Evolutionary conservation across 2,329 filamentous ascomycete species (phyloP).

Genomic region (Trichoderma citrinoviride): DNA sequence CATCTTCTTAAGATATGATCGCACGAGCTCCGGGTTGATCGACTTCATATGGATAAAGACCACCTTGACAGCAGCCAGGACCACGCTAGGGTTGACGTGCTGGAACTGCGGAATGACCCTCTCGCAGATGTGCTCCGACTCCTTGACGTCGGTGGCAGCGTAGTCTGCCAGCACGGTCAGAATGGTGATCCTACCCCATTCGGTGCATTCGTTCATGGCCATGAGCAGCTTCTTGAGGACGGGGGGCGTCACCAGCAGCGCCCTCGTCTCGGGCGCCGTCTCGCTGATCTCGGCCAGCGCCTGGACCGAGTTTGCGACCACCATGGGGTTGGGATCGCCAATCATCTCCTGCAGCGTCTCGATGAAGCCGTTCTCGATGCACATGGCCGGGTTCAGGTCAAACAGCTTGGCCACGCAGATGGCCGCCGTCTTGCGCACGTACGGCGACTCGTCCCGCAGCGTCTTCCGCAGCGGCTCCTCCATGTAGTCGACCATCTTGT

Average conservation of each 20-base stretch:
- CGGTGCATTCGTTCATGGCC: conserved; percentile 95
- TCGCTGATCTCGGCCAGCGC: conserved; percentile 90
- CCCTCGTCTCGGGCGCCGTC: conserved; percentile 84
- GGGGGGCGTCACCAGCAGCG: conserved; percentile 75
- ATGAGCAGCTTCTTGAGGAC: conserved; percentile 94
- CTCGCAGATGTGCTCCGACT: conserved; percentile 97
- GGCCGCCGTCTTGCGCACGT: conserved; percentile 95
- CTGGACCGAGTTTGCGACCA: conserved; percentile 95
- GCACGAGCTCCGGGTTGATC: conserved; percentile 72
- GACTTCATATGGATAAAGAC: conserved; percentile 95
- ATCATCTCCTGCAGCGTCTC: conserved; percentile 94
- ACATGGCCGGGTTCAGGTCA: conserved; percentile 88
- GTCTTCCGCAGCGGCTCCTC: conserved; percentile 96
- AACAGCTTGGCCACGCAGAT: conserved; percentile 98
- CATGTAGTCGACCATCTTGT: conserved; percentile 99
- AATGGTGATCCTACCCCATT: conserved; percentile 96
- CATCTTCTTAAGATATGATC: conserved; percentile 97
- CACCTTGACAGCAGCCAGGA: conserved; percentile 94
- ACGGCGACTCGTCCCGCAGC: conserved; percentile 92
- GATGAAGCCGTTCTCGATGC: conserved; percentile 93
- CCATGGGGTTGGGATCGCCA: conserved; percentile 97
- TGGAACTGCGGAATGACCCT: conserved; percentile 95
- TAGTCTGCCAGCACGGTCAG: conserved; percentile 88
- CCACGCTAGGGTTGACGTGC: conserved; percentile 95
- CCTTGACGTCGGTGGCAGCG: conserved; percentile 80